Evolutionary conservation across 768 basidiomycete genomes (phyloP).

Genomic region (Panaeolus papilionaceus): DNA sequence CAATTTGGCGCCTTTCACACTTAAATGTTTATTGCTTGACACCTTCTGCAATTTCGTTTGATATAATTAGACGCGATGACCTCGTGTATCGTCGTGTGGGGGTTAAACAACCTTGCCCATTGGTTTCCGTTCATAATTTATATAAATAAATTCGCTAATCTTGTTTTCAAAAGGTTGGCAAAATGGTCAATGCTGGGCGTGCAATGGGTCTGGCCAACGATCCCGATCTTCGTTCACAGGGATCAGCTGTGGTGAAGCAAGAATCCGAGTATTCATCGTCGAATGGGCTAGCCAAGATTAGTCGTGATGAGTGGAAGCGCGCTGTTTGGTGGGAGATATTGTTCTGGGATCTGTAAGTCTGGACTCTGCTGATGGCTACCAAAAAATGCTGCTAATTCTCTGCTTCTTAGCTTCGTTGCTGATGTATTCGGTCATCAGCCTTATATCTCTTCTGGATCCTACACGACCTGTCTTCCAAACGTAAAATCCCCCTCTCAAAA

Average conservation of each 20-base stretch:
- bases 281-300: constrained; percentile 15
- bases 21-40: neutral
- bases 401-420: constrained; percentile 63
- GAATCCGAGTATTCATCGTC: neutral
- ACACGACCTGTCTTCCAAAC: constrained; percentile 57
- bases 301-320: constrained; percentile 36
- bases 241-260: neutral
- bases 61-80: constrained; percentile 2
- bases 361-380: constrained; percentile 16
- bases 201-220: constrained; percentile 68
- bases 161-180: constrained; percentile 55
- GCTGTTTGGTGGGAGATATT: constrained; percentile 82
- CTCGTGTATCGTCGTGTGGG: neutral
- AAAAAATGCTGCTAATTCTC: constrained; percentile 16
- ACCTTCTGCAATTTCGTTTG: neutral
- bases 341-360: constrained; percentile 78
- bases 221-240: constrained; percentile 37
- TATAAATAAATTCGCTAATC: neutral
- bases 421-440: constrained; percentile 72
- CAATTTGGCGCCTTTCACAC: neutral
- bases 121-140: too few relatives aligned
- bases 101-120: neutral
- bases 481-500: neutral
- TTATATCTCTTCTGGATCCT: constrained; percentile 59
- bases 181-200: constrained; percentile 71